Base-by-base conservation (phyloP, 1,284 basidiomycete genomes). In the Marasmius tenuissimus region DNA sequence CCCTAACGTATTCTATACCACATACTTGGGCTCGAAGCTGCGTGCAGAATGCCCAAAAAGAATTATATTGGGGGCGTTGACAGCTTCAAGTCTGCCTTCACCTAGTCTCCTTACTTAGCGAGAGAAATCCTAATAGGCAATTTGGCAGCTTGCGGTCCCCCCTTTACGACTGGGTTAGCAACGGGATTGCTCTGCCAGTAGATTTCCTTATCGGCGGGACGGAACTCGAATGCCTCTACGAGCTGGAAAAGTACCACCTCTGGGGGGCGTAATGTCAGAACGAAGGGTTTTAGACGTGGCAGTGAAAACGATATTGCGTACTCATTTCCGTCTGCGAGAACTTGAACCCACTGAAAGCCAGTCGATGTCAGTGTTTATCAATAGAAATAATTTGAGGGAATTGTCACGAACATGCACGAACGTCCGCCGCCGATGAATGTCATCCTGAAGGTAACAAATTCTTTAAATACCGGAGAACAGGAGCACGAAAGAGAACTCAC, bases 321-420 rank as follows among this genome's bases (percentile, higher is more conserved):
- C 73, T 75, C 72, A 74, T 74, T 60, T 75, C 73, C 5, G 73
- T 61, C 53, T 72, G 71, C 0, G 73, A 71, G 59, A 73, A 73
- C 55, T 73, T 75, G 63, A 74, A 72, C 12, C 71, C 72, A 22
- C 69, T 72, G 37, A n/a, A 18, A 22, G 56, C 35, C 40, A 33
- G 42, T 42, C n/a, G 4, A 3, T 38, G 50, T 27, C 38, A n/a
- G 27, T 16, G 12, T 11, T 34, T 14, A 37, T 18, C 14, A 4
- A 18, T n/a, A 55, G n/a, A n/a, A 22, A 16, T 12, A 33, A 33
- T 38, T 12, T 10, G 8, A 3, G 12, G 7, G 27, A 12, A 20
- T 3, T 22, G 40, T 1, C 12, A 62, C 68, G 57, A 16, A 69
- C 69, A 75, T 75, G 69, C 72, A 76, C 33, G 73, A 66, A 42